Evolutionary conservation across 139 green algal species (phyloP).

Genomic region (Auxenochlorella protothecoides): DNA sequence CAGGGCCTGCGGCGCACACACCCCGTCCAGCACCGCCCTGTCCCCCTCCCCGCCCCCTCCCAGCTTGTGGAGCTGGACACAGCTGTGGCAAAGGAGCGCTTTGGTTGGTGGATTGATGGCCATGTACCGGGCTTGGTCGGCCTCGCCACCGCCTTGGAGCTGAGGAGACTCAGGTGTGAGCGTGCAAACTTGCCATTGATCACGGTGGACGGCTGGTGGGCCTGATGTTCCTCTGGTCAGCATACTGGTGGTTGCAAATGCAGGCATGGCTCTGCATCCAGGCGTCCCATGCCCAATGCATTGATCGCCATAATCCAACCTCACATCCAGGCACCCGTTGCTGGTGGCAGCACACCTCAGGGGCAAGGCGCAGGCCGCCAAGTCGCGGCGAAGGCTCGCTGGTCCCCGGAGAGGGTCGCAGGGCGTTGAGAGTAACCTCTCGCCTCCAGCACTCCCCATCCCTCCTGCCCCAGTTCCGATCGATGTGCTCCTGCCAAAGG

Average conservation of each 20-base stretch:
- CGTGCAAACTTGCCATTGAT: neutral
- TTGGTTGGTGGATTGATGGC: slow-evolving; percentile 57
- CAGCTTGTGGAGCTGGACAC: slow-evolving; percentile 58
- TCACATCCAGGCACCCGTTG: slow-evolving; percentile 48
- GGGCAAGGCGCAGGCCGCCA: slow-evolving; percentile 14
- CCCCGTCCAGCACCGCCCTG: no score
- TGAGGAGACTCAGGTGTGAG: slow-evolving; percentile 28
- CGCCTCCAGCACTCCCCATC: neutral
- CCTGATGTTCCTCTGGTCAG: neutral
- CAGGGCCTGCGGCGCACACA: no score
- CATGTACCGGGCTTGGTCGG: slow-evolving; percentile 38
- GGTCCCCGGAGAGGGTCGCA: neutral
- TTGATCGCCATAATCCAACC: neutral
- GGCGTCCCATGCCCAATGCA: no score
- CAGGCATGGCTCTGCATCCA: no score
- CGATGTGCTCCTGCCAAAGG: slow-evolving; percentile 41
- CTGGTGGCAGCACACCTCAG: slow-evolving; percentile 52
- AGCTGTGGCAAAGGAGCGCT: slow-evolving; percentile 40
- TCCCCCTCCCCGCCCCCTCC: neutral
- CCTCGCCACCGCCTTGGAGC: slow-evolving; percentile 38
- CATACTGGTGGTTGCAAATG: neutral
- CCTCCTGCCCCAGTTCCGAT: slow-evolving; percentile 38
- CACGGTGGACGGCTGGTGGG: no score
- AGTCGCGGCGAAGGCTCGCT: neutral
- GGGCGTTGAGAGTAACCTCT: neutral